phyloP scores from a whole-genome alignment of 371 early-diverging fungal species.

The Mucor piriformis region DNA sequence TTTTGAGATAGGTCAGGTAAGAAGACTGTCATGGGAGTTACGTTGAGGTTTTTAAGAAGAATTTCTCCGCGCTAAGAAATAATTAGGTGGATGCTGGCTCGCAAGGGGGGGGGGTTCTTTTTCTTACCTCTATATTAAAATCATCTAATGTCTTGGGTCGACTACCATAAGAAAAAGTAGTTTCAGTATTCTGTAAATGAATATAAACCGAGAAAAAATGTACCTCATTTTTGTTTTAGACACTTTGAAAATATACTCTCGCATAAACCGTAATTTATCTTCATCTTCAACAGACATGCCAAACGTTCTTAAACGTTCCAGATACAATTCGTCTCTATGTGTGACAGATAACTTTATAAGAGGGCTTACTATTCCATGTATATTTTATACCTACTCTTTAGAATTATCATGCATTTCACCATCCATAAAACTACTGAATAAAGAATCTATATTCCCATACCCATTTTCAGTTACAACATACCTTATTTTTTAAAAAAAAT shows the following conservation, averaged over 20 bases:
- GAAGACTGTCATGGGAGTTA: slow-evolving; percentile 78
- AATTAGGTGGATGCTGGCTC: too few relatives aligned
- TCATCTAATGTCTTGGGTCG: slow-evolving; percentile 37
- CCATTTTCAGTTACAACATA: too few relatives aligned
- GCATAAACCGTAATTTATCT: slow-evolving; percentile 70
- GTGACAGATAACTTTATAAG: neutral
- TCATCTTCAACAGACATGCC: slow-evolving; percentile 83
- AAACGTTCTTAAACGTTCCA: slow-evolving; percentile 65
- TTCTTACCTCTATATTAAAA: slow-evolving; percentile 21
- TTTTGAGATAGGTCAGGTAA: slow-evolving; percentile 48
- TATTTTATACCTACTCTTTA: slow-evolving; percentile 47
- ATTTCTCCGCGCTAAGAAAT: slow-evolving; percentile 54
- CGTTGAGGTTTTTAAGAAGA: slow-evolving; percentile 61
- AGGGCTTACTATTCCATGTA: neutral
- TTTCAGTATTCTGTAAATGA: neutral
- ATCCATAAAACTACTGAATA: neutral
- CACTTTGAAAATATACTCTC: slow-evolving; percentile 79
- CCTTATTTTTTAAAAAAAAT: neutral
- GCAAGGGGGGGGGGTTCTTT: too few relatives aligned
- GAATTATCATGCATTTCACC: slow-evolving; percentile 36
- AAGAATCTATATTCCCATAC: neutral
- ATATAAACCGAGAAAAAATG: neutral
- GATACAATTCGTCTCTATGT: slow-evolving; percentile 54
- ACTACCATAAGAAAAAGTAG: slow-evolving; percentile 9
- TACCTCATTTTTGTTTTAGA: slow-evolving; percentile 62